Conservation (phyloP, 2,329 filamentous ascomycete genomes). For the Volutella citrinella region DNA sequence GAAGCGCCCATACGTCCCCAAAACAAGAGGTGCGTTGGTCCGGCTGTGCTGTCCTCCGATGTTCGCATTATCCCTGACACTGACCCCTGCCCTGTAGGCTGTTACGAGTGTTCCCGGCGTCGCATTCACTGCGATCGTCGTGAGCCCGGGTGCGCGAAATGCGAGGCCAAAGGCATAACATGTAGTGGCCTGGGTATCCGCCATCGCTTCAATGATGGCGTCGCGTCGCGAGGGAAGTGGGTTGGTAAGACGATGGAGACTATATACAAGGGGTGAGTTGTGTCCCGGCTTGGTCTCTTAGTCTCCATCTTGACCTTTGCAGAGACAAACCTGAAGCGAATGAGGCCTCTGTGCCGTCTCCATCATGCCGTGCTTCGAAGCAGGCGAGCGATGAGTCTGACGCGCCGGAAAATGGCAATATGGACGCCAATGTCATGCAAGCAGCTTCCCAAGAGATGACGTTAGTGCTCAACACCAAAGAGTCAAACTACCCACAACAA, state of each 20-base stretch:
- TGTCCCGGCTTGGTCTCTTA: rapidly evolving
- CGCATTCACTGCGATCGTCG: slow-evolving; percentile 22
- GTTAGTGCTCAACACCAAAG: too few relatives aligned
- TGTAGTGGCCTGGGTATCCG: slow-evolving; percentile 23
- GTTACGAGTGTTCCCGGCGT: slow-evolving; percentile 22
- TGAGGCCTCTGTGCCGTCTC: too few relatives aligned
- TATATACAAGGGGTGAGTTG: slow-evolving; percentile 17
- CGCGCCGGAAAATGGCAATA: too few relatives aligned
- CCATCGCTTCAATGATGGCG: slow-evolving; percentile 24
- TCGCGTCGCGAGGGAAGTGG: slow-evolving; percentile 24
- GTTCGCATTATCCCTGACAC: not conserved
- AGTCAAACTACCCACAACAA: too few relatives aligned
- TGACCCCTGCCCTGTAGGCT: slow-evolving; percentile 6
- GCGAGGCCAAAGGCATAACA: slow-evolving; percentile 16
- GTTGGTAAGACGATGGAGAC: slow-evolving; percentile 22
- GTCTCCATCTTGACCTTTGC: too few relatives aligned
- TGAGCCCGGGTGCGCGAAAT: slow-evolving; percentile 20
- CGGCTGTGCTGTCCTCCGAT: rapidly evolving
- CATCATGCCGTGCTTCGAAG: too few relatives aligned
- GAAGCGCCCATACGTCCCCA: slow-evolving; percentile 23
- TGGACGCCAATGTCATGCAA: too few relatives aligned
- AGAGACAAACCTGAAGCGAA: too few relatives aligned
- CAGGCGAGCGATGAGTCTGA: too few relatives aligned
- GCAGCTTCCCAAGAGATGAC: too few relatives aligned
- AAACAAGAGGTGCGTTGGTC: slow-evolving; percentile 18